Conservation (phyloP, 768 basidiomycete genomes). For the Mycena albidolilacea region DNA sequence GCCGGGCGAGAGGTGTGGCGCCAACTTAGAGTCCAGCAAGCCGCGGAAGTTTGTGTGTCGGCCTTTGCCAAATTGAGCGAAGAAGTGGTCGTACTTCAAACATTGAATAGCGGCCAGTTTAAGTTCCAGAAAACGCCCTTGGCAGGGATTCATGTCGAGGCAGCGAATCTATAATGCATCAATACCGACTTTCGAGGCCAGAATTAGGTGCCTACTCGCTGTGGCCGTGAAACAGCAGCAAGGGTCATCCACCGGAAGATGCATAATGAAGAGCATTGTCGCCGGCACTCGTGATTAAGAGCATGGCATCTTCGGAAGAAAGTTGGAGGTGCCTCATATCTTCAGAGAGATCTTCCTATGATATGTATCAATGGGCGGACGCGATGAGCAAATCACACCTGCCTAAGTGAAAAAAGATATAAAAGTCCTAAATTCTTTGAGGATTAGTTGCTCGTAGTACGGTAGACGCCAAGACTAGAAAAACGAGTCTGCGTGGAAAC, state of each 20-base stretch:
- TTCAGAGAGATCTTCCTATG: conserved; percentile 79
- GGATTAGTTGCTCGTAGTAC: conserved; percentile 77
- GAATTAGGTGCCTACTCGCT: conserved; percentile 66
- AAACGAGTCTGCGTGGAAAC: conserved; percentile 16
- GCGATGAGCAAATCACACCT: conserved; percentile 9
- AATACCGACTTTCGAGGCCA: no score
- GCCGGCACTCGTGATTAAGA: conserved; percentile 85
- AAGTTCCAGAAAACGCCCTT: no score
- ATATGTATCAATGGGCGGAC: background rate
- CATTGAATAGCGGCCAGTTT: no score
- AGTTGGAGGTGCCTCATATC: conserved; percentile 78
- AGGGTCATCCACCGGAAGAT: no score
- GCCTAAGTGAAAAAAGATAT: conserved; percentile 78
- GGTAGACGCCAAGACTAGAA: conserved; percentile 75
- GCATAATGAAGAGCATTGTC: conserved; percentile 89
- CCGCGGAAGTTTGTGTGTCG: conserved; percentile 70
- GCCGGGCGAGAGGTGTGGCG: conserved; percentile 77
- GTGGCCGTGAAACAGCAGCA: conserved; percentile 71
- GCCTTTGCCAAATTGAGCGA: conserved; percentile 77
- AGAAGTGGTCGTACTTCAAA: conserved; percentile 73
- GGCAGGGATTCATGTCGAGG: no score
- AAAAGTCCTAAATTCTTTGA: conserved; percentile 76
- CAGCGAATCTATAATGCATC: no score
- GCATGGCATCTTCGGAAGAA: conserved; percentile 72
- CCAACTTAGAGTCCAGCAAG: conserved; percentile 72